A percentile compares a stretch with the other conserved stretches of the same genome.
Conservation (phyloP, 345 rosid genomes). For the Euphorbia peplus region DNA sequence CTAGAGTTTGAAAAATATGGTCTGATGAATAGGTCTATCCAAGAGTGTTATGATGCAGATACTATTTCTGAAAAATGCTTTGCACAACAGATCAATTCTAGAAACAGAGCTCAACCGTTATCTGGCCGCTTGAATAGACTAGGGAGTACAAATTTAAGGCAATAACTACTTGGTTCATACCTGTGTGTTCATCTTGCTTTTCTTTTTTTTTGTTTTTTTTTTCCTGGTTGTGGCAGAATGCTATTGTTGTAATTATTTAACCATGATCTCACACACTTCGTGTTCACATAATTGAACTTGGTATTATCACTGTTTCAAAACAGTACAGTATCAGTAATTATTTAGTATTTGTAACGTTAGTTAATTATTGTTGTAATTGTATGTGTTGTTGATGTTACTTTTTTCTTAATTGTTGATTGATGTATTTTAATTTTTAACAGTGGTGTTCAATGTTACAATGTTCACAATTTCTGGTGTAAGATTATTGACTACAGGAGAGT, state of each 20-base stretch:
- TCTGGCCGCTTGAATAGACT: slow-evolving; percentile 32
- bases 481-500: background rate
- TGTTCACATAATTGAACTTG: background rate
- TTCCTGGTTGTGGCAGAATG: slow-evolving; percentile 20
- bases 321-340: background rate
- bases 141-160: slow-evolving; percentile 35
- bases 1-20: slow-evolving; percentile 51
- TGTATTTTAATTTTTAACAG: no score
- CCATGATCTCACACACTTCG: slow-evolving; percentile 10
- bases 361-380: background rate
- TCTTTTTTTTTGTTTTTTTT: background rate
- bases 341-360: background rate
- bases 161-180: slow-evolving; percentile 13
- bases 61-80: slow-evolving; percentile 42
- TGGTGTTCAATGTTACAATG: background rate
- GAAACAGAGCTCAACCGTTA: slow-evolving; percentile 32
- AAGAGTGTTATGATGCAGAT: slow-evolving; percentile 42
- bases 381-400: no score
- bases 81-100: slow-evolving; percentile 35
- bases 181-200: background rate
- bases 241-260: slow-evolving; percentile 32
- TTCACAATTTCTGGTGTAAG: background rate
- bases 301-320: background rate
- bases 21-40: slow-evolving; percentile 35
- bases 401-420: background rate